Base-by-base conservation (phyloP, 106 monocot species). In the Dactylorhiza incarnata region DNA sequence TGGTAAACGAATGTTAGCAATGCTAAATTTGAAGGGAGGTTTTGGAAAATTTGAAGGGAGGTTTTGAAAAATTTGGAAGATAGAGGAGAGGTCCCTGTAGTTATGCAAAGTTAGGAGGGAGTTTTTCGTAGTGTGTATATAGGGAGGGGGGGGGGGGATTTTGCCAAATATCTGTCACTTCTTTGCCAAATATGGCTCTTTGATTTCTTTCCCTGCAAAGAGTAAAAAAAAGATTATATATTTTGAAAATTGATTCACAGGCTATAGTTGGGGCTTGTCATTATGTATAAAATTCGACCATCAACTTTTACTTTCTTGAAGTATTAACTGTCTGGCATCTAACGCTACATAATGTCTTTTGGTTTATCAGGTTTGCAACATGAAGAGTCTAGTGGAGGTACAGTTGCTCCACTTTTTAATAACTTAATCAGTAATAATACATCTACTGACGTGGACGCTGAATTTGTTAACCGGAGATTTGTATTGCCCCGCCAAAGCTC, bases 401-500 rank as follows among this genome's bases (percentile, higher is more conserved):
- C 45, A 81, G 67, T 71, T 45, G 43, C 81, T 56, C 86, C 85
- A 26, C 22, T 91, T 29, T 91, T 94, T 75, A 79, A 86, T 70
- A 89, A 89, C 55, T 76, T 80, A 45, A 77, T 94, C 71, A 62
- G 48, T 48, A 88, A 85, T 80, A 78, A 87, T 23, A 55, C 81
- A 74, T 75, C 78, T 73, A 81, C 80, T 71, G 97, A 97, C 49
- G 24, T 80, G 4, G 84, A 86, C 69, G 86, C 84, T 75, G 87
- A 89, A 76, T 87, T 97, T 82, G 78, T 86, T 53, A 58, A 75
- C n/a, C 80, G 68, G 6, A 46, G 8, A 54, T 97, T 89, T 62
- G 83, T 97, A 83, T 66, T 97, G 79, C 97, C 93, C 3, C 68
- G 49, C 46, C 80, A 51, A 74, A 82, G 94, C 78, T 78, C 78